These are phyloP conservation scores for Botryobasidium botryosum DNA, from an alignment of 768 basidiomycete species.

Conservation along the genomic window DNA sequence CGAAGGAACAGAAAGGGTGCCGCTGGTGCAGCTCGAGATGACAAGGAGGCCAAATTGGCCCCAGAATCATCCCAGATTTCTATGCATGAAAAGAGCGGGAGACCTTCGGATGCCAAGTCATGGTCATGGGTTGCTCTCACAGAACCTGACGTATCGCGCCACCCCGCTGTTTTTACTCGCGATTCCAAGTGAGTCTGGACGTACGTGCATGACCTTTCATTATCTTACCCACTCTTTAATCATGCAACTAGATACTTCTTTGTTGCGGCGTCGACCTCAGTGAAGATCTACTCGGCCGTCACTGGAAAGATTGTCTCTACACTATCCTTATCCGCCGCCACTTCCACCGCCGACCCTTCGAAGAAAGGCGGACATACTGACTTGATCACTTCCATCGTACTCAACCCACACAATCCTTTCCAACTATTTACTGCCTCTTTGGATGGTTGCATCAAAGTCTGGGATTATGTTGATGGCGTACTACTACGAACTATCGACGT, in stretches of 20 bases:
- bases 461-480: conserved; percentile 83
- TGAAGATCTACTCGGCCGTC: conserved; percentile 70
- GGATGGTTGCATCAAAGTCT: conserved; percentile 73
- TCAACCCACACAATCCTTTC: conserved; percentile 75
- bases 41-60: too few relatives aligned
- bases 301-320: conserved; percentile 73
- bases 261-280: conserved; percentile 57
- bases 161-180: conserved; percentile 66
- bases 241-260: conserved; percentile 62
- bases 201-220: conserved; percentile 1
- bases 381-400: conserved; percentile 50
- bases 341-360: conserved; percentile 16
- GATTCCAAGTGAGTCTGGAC: conserved; percentile 54
- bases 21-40: too few relatives aligned
- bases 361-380: conserved; percentile 27
- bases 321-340: conserved; percentile 29
- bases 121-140: conserved; percentile 29
- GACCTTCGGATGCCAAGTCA: too few relatives aligned
- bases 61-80: too few relatives aligned
- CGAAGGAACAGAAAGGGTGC: too few relatives aligned
- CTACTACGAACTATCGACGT: conserved; percentile 60
- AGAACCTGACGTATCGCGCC: conserved; percentile 43
- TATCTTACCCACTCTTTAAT: conserved; percentile 8
- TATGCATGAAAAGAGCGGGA: too few relatives aligned
- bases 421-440: conserved; percentile 76